These are phyloP conservation scores for Cubamyces sp. DNA, from an alignment of 768 basidiomycete genomes.

Conservation along the genomic window DNA sequence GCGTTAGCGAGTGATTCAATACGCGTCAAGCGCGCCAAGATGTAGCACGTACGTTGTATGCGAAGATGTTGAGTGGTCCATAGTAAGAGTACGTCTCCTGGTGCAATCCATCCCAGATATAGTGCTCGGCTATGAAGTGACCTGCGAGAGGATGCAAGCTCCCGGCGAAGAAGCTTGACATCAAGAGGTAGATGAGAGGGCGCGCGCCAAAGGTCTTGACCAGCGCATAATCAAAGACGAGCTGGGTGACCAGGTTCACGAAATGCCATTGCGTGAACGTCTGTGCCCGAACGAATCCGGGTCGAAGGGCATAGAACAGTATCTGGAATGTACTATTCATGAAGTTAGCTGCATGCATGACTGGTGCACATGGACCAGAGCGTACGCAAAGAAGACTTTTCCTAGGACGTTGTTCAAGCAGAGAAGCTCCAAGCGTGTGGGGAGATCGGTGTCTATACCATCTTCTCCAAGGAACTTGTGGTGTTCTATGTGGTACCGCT, in stretches of 20 bases:
- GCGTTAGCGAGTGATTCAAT: not conserved
- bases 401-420: conserved; percentile 94
- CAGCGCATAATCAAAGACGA: conserved; percentile 74
- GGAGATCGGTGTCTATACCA: conserved; percentile 94
- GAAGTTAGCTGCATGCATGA: not conserved
- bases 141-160: conserved; percentile 95
- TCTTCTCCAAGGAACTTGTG: conserved; percentile 97
- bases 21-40: not conserved
- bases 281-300: conserved; percentile 88
- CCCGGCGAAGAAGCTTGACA: conserved; percentile 95
- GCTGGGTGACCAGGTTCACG: conserved; percentile 71
- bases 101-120: conserved; percentile 87
- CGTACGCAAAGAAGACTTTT: conserved; percentile 97
- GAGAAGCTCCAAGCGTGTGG: conserved; percentile 82
- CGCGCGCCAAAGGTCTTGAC: conserved; percentile 49
- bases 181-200: conserved; percentile 79
- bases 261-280: conserved; percentile 82
- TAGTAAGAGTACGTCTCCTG: conserved; percentile 99
- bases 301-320: conserved; percentile 95
- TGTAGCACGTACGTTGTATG: conserved; percentile 79
- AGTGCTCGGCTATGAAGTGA: conserved; percentile 98
- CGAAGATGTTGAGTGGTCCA: conserved; percentile 84
- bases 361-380: conserved; percentile 24
- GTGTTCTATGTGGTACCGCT: conserved; percentile 95
- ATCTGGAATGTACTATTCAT: conserved; percentile 89